These are phyloP conservation scores for Cyberlindnera xylosilytica DNA, from an alignment of 805 yeast genomes.

Conservation along the genomic window DNA sequence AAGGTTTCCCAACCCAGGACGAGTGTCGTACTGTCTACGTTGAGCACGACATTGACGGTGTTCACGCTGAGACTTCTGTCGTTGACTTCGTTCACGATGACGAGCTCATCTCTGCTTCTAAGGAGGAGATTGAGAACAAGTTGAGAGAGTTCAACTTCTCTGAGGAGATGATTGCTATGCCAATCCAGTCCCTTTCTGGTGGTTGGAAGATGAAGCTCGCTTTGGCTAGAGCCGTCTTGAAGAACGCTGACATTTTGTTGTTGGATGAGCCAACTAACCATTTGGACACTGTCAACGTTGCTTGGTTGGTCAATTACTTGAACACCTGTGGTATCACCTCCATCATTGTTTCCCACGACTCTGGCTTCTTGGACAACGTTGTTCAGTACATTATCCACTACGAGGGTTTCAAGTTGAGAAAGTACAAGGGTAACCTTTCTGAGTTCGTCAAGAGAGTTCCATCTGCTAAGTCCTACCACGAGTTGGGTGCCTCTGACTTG, in stretches of 20 bases:
- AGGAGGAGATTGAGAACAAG: constrained; percentile 67
- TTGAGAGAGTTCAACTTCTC: constrained; percentile 90
- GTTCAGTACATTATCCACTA: constrained; percentile 98
- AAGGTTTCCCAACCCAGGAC: constrained; percentile 99
- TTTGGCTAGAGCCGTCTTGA: constrained; percentile 97
- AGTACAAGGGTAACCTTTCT: constrained; percentile 99
- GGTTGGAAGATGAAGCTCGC: constrained; percentile 99
- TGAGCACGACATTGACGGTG: constrained; percentile 99
- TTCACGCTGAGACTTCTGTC: constrained; percentile 94
- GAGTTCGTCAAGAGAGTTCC: constrained; percentile 99
- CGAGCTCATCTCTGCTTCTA: constrained; percentile 57
- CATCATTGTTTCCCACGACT: constrained; percentile 98
- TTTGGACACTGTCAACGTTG: constrained; percentile 99
- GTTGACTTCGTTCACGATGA: constrained; percentile 86
- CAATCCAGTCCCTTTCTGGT: constrained; percentile 96
- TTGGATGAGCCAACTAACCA: constrained; percentile 99
- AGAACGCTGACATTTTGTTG: constrained; percentile 95
- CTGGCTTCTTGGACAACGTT: constrained; percentile 98
- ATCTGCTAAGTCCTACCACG: constrained; percentile 97
- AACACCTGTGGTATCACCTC: constrained; percentile 98
- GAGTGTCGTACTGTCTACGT: constrained; percentile 99
- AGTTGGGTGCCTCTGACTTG: constrained; percentile 95
- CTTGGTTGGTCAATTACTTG: constrained; percentile 99
- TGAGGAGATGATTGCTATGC: constrained; percentile 89
- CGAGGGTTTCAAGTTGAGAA: constrained; percentile 99